Base-by-base conservation (phyloP, 345 rosid genomes). In the Gossypium raimondii region DNA sequence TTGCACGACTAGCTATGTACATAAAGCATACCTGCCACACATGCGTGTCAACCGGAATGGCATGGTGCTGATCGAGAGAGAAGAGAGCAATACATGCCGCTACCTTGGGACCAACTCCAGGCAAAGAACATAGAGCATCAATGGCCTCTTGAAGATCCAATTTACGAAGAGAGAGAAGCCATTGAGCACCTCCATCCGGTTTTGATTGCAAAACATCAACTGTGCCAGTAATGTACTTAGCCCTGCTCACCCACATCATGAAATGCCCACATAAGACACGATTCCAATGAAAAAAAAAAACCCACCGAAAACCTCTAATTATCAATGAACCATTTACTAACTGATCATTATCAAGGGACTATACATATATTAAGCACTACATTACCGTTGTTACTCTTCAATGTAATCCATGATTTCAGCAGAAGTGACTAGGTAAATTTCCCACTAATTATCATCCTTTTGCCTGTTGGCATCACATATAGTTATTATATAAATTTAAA, bases 51-150 rank as follows among this genome's bases (percentile, higher is more conserved):
- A 94, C 97, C 2, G 98, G 98, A 86, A 94, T 81, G 53, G 98
- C 98, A 62, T 90, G 87, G 75, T 94, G 97, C 66, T 94, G 97
- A 78, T 92, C 98, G 45, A 94, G 98, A 16, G 98, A 91, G 78
- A 92, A 94, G 79, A 94, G 87, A 78, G 98, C 92, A 76, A 94
- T 79, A 73, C 98, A 94, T 7, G 98, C 93, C 51, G 98, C 98
- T 18, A 94, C 98, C 82, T 94, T 92, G 9, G 93, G 90, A 82
- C 98, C 98, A 73, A 92, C 95, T 24, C 98, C 98, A 16, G 97
- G 94, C 75, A 94, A 87, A 58, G 91, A 86, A 84, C 92, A 89
- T 9, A 94, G 85, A n/a, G 87, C 88, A 78, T 86, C 85, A 65
- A 92, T 81, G 52, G 82, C 87, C 73, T 78, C 90, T 50, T 82